These are phyloP conservation scores for Eruca vesicaria DNA, from an alignment of 441 rosid species.

Conservation along the genomic window DNA sequence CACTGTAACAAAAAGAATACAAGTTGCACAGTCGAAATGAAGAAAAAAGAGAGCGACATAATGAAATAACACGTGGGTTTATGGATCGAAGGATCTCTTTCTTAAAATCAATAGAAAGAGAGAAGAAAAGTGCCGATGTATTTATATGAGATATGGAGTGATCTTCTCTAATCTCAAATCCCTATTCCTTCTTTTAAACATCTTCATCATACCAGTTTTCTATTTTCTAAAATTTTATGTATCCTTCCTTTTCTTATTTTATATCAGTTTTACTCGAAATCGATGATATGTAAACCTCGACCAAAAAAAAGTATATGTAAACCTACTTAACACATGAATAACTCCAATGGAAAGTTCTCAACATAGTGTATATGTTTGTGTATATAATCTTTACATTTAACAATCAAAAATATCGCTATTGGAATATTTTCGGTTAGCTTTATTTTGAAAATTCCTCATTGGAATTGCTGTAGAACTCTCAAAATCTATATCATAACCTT, in stretches of 20 bases:
- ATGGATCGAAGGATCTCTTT: slow-evolving; percentile 4
- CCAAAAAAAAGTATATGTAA: not conserved
- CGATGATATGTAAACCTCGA: no score
- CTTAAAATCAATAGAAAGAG: slow-evolving; percentile 31
- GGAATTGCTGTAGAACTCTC: not conserved
- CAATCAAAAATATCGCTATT: no score
- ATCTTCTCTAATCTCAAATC: slow-evolving; percentile 42
- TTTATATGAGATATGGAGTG: slow-evolving; percentile 32
- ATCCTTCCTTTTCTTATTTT: not conserved
- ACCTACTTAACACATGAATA: not conserved
- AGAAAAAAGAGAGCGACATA: not conserved
- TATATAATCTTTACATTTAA: no score
- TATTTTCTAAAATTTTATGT: not conserved
- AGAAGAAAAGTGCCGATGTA: slow-evolving; percentile 19
- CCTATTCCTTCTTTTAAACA: slow-evolving; percentile 35
- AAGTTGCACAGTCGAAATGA: not conserved
- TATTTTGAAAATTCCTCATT: no score
- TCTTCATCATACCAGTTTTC: not conserved
- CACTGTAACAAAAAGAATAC: not conserved
- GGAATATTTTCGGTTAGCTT: no score
- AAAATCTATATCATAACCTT: not conserved
- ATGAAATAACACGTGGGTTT: slow-evolving; percentile 36
- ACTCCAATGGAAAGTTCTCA: no score
- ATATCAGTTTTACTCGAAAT: not conserved
- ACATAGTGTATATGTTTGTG: no score